Evolutionary conservation across 2,329 filamentous ascomycete genomes (phyloP).

Genomic region (Microcyclosporella mali): DNA sequence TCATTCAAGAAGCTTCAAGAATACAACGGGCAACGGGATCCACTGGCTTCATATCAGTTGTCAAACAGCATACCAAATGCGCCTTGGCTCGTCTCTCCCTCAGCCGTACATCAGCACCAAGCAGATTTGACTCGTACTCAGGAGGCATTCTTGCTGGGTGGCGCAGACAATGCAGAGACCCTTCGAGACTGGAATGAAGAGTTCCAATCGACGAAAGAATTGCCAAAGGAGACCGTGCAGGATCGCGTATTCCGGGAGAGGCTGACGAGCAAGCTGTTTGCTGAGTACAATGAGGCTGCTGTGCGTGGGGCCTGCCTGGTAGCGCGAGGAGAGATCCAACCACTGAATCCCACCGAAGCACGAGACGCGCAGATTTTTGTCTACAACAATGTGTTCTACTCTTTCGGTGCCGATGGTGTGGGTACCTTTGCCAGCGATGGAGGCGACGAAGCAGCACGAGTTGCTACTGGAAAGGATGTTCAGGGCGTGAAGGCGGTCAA

Average conservation of each 20-base stretch:
- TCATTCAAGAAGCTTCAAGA: conserved; percentile 76
- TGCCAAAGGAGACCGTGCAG: conserved; percentile 88
- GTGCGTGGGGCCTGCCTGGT: conserved; percentile 87
- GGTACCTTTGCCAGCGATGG: conserved; percentile 95
- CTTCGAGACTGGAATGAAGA: conserved; percentile 98
- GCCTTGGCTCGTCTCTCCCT: conserved; percentile 79
- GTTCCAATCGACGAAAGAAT: conserved; percentile 91
- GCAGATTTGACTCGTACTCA: conserved; percentile 83
- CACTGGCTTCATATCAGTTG: conserved; percentile 88
- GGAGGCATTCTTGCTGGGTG: conserved; percentile 83
- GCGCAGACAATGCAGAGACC: conserved; percentile 89
- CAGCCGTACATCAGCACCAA: conserved; percentile 62
- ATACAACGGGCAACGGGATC: conserved; percentile 77
- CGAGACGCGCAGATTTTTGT: conserved; percentile 96
- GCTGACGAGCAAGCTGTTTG: conserved; percentile 89
- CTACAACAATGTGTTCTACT: conserved; percentile 99
- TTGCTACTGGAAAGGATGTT: conserved; percentile 95
- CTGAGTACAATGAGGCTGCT: conserved; percentile 94
- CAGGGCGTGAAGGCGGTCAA: conserved; percentile 91
- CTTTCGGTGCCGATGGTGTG: conserved; percentile 93
- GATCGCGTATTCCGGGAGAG: conserved; percentile 94
- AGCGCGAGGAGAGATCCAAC: conserved; percentile 83
- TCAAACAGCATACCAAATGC: conserved; percentile 89
- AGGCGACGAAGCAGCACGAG: conserved; percentile 89
- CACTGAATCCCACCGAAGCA: conserved; percentile 88